Base-by-base conservation (phyloP, 2,329 filamentous ascomycete genomes). In the Sporothrix phasma region DNA sequence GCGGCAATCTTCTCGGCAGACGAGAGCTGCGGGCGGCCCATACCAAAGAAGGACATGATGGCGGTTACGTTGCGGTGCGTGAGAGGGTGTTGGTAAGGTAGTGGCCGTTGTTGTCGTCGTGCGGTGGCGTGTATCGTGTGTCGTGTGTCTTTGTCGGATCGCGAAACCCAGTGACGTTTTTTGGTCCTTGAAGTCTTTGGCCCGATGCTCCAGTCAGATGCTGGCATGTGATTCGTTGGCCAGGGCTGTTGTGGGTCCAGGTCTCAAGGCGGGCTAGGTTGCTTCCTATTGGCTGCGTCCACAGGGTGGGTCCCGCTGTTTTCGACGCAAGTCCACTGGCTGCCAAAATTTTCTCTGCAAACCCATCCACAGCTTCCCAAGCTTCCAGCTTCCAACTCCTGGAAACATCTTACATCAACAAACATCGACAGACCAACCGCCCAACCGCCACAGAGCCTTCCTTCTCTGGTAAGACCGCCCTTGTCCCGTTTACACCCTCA, bases 1-100 rank as follows among this genome's bases (percentile, higher is more conserved):
- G 91, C 90, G 72, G 90, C 89, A 76, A 99, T 94, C 84, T 97
- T 99, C 83, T 97, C 90, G 77, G 91, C 92, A 73, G 92, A 96
- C 68, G 91, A 89, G 75, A 92, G 89, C 80, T 97, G 91, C 67
- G 90, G 89, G 64, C 79, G 79, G 68, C 81, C 80, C 70, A 82
- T 67, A 29, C 74, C 74, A 66, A 76, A 74, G 71, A 69, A 68
- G 17, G 68, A 69, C 68, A 69, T 69, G 37, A 2, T 65, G 31
- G 11, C 11, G 31, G 34, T n/a, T 24, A 17, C 11, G 10, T 11
- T 37, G 1, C 10, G 3, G 34, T 37, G 34, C 15, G 15, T 37
- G 1, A 13, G 15, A 13, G 2, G 34, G 1, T n/a, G n/a, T n/a
- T n/a, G n/a, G n/a, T n/a, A n/a, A n/a, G n/a, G n/a, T n/a, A 46